These are phyloP conservation scores for Xylariaceae sp. DNA, from an alignment of 2,329 filamentous ascomycete genomes.

Conservation along the genomic window DNA sequence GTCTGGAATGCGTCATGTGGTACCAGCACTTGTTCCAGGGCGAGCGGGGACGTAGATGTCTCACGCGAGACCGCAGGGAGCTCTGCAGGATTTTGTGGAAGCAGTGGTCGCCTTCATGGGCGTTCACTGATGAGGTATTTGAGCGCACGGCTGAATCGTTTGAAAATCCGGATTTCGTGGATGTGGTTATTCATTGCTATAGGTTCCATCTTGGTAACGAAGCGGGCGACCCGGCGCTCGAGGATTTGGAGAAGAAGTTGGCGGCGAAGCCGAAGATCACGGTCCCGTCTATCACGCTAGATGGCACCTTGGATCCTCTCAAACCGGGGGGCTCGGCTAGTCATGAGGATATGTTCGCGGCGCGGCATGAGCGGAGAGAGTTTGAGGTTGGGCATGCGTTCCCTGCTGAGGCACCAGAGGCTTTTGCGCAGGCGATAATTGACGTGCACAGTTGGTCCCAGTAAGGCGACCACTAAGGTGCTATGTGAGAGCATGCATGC, in stretches of 20 bases:
- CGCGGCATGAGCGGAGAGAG: conserved; percentile 18
- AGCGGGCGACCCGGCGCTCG: conserved; percentile 14
- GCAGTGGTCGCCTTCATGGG: conserved; percentile 26
- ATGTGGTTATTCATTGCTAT: conserved; percentile 21
- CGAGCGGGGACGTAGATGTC: conserved; percentile 23
- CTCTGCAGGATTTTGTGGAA: conserved; percentile 20
- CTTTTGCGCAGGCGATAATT: conserved; percentile 21
- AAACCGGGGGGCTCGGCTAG: conserved; percentile 22
- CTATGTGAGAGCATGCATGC: neutral
- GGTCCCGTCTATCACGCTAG: conserved; percentile 25
- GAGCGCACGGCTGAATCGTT: conserved; percentile 17
- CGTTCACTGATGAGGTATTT: conserved; percentile 10
- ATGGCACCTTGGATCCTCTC: conserved; percentile 20
- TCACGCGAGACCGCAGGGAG: conserved; percentile 13
- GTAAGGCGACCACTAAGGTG: too few relatives aligned
- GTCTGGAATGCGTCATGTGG: conserved; percentile 25
- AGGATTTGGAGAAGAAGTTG: conserved; percentile 9
- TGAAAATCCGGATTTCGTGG: conserved; percentile 25
- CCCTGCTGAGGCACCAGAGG: conserved; percentile 19
- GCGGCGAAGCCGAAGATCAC: conserved; percentile 16
- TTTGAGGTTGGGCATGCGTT: conserved; percentile 25
- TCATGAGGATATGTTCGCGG: conserved; percentile 22
- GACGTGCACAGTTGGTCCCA: conserved; percentile 21
- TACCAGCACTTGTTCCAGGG: conserved; percentile 29
- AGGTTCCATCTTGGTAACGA: conserved; percentile 20